Percentiles rank a stretch among this genome's conserved stretches.
These are phyloP conservation scores for Aspergillus fischeri DNA, from an alignment of 2,329 filamentous ascomycete genomes.

Conservation along the genomic window DNA sequence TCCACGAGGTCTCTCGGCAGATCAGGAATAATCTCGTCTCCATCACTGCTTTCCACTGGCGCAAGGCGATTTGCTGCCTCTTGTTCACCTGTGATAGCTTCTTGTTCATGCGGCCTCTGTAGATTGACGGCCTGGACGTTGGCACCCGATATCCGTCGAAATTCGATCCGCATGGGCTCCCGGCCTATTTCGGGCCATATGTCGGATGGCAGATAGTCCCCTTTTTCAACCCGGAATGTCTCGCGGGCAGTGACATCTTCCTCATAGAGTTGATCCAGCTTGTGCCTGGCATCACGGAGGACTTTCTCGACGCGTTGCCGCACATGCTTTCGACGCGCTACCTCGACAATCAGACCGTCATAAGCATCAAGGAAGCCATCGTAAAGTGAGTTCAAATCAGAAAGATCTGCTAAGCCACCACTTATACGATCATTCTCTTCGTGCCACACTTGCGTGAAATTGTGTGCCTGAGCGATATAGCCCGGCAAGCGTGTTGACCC, in stretches of 20 bases:
- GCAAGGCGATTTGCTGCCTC: constrained; percentile 5
- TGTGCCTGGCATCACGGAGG: constrained; percentile 71
- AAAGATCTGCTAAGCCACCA: constrained; percentile 69
- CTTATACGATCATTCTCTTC: constrained; percentile 68
- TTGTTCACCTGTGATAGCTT: constrained; percentile 2
- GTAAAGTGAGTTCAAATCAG: constrained; percentile 75
- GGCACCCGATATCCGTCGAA: constrained; percentile 33
- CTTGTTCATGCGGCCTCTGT: constrained; percentile 8
- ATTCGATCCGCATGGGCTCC: constrained; percentile 49
- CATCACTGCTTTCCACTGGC: constrained; percentile 11
- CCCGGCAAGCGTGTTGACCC: constrained; percentile 57
- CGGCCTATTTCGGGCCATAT: constrained; percentile 73
- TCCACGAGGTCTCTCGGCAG: constrained; percentile 42
- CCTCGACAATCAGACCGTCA: constrained; percentile 77
- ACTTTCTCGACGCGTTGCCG: constrained; percentile 71
- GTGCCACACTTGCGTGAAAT: constrained; percentile 59
- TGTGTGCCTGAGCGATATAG: constrained; percentile 46
- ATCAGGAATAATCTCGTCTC: constrained; percentile 39
- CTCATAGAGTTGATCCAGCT: constrained; percentile 70
- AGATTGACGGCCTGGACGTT: constrained; percentile 23
- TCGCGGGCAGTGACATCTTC: constrained; percentile 71
- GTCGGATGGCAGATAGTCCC: constrained; percentile 81
- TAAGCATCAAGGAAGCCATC: constrained; percentile 83
- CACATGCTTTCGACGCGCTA: constrained; percentile 67
- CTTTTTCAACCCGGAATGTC: constrained; percentile 73